phyloP scores from a whole-genome alignment of 2,329 filamentous ascomycete species.

The Arthrinium puccinioides region DNA sequence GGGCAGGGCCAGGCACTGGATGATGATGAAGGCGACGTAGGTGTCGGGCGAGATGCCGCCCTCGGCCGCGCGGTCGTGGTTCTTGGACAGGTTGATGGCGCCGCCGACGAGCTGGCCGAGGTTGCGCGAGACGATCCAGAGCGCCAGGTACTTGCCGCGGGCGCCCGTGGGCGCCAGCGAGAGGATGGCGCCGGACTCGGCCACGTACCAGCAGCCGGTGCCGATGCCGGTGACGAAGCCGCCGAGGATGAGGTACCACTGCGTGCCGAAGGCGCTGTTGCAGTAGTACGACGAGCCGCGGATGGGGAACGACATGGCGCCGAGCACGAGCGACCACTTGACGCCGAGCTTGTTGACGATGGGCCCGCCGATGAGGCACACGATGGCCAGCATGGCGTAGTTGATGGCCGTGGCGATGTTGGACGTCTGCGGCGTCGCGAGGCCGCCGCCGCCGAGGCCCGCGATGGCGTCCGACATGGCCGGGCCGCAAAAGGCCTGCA shows the following conservation, averaged over 20 bases:
- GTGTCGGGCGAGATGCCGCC: slow-evolving; percentile 35
- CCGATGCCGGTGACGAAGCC: slow-evolving; percentile 29
- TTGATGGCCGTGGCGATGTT: slow-evolving; percentile 27
- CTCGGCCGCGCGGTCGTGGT: slow-evolving; percentile 23
- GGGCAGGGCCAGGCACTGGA: slow-evolving; percentile 35
- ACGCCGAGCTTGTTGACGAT: slow-evolving; percentile 38
- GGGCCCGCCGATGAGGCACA: slow-evolving; percentile 34
- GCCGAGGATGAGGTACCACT: slow-evolving; percentile 36
- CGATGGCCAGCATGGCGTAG: slow-evolving; percentile 22
- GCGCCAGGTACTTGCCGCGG: slow-evolving; percentile 38
- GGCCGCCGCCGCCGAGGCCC: slow-evolving; percentile 33
- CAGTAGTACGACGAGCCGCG: slow-evolving; percentile 39
- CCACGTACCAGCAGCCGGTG: slow-evolving; percentile 40
- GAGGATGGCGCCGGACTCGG: slow-evolving; percentile 40
- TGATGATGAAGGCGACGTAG: slow-evolving; percentile 38
- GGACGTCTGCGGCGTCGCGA: slow-evolving; percentile 34
- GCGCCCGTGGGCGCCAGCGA: slow-evolving; percentile 36
- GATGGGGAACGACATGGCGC: slow-evolving; percentile 33
- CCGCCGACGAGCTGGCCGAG: slow-evolving; percentile 38
- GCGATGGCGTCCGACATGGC: slow-evolving; percentile 32
- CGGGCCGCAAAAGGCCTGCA: slow-evolving; percentile 36
- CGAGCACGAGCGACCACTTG: slow-evolving; percentile 38
- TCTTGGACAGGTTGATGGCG: slow-evolving; percentile 33
- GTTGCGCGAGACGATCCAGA: slow-evolving; percentile 40
- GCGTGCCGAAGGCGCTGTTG: slow-evolving; percentile 39